These are phyloP conservation scores for Hammondia hammondi DNA, from an alignment of 169 alveolate genomes.

Conservation along the genomic window DNA sequence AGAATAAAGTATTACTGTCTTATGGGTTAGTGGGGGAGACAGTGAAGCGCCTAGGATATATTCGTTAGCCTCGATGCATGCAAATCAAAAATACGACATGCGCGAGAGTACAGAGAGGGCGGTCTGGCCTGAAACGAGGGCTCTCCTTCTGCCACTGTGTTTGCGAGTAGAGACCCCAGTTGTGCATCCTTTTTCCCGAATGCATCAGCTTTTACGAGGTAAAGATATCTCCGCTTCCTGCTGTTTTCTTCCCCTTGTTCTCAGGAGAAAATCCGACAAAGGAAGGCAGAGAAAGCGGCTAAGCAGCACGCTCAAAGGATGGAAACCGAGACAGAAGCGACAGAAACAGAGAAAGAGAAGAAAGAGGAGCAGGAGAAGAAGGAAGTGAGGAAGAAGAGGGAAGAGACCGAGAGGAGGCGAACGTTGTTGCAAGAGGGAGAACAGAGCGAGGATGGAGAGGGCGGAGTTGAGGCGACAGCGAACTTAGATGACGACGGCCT, in stretches of 20 bases:
- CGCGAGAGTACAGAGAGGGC: too few relatives aligned
- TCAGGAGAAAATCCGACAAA: conserved; percentile 44
- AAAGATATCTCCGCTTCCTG: background rate
- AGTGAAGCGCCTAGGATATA: too few relatives aligned
- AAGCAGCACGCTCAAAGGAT: background rate
- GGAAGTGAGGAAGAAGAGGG: background rate
- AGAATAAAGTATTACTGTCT: too few relatives aligned
- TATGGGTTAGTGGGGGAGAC: too few relatives aligned
- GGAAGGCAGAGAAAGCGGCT: conserved; percentile 13
- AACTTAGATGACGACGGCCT: background rate
- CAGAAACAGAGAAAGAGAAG: background rate
- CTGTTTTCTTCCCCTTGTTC: background rate
- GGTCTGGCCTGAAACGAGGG: too few relatives aligned
- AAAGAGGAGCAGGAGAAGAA: background rate
- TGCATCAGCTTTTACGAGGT: too few relatives aligned
- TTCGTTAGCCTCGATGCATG: too few relatives aligned
- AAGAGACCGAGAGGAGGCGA: background rate
- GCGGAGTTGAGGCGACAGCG: background rate
- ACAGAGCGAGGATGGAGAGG: background rate
- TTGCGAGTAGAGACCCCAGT: background rate
- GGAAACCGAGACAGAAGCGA: background rate
- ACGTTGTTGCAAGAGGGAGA: background rate
- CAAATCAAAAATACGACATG: too few relatives aligned
- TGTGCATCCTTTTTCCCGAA: background rate
- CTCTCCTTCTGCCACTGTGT: too few relatives aligned